These are phyloP conservation scores for Pichia rugopelliculosa DNA, from an alignment of 805 yeast species.

Conservation along the genomic window DNA sequence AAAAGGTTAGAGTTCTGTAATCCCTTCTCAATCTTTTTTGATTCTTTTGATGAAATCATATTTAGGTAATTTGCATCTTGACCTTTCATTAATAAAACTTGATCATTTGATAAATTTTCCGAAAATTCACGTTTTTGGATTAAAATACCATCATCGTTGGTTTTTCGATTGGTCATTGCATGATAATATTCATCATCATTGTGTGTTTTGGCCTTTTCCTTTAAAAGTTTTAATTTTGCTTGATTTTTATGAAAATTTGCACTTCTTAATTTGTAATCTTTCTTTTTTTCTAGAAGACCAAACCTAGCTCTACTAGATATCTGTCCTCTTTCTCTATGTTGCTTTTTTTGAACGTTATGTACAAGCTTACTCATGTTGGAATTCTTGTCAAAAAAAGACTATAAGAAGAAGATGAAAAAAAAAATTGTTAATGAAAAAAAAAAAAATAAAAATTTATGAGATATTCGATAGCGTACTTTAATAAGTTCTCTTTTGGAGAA, in stretches of 20 bases:
- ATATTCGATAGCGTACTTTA: too few species aligned
- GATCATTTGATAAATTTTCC: constrained; percentile 58
- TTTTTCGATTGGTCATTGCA: constrained; percentile 70
- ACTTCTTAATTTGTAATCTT: constrained; percentile 60
- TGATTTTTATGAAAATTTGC: constrained; percentile 52
- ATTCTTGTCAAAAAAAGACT: too few species aligned
- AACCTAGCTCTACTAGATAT: constrained; percentile 61
- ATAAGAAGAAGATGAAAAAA: too few species aligned
- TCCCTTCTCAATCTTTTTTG: constrained; percentile 53
- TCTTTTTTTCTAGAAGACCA: constrained; percentile 91
- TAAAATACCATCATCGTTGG: constrained; percentile 65
- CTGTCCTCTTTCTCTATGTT: constrained; percentile 92
- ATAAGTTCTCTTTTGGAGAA: too few species aligned
- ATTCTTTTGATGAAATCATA: constrained; percentile 65
- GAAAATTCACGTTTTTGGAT: constrained; percentile 53
- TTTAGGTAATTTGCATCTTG: constrained; percentile 86
- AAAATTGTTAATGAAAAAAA: too few species aligned
- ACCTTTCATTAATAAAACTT: constrained; percentile 75
- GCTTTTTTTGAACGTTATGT: constrained; percentile 91
- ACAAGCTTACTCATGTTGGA: constrained; percentile 58
- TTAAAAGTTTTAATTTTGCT: constrained; percentile 60
- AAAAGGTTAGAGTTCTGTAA: constrained; percentile 40
- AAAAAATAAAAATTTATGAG: too few species aligned
- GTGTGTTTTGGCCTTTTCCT: constrained; percentile 60
- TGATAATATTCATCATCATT: constrained; percentile 97